Base-by-base conservation (phyloP, 805 yeast genomes). In the Suhomyces prunicola region DNA sequence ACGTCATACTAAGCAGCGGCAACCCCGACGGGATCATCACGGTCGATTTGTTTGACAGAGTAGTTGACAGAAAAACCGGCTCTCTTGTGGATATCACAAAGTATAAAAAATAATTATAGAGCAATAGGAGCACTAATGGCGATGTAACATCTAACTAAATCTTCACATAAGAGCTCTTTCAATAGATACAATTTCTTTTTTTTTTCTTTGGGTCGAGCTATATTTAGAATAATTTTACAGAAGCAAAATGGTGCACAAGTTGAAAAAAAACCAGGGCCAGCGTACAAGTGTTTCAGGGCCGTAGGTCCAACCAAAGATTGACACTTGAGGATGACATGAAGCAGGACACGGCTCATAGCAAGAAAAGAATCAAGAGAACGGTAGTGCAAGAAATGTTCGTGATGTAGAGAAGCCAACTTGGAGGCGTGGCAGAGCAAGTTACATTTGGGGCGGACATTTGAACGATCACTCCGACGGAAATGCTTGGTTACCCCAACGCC, bases 1-100 rank as follows among this genome's bases (percentile, higher is more conserved):
- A 87, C 8, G 98, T 91, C 6, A 82, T 88, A 24, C 68, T 92
- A 49, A 77, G 87, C 3, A 72, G 80, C 5, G 93, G 96, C 1
- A 77, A 83, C 62, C 69, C 67, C 3, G 57, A 76, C 7, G 96
- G 96, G 0, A 46, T 68, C 2, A 69, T 89, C 2, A 65, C 76
- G 0, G 61, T 66, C 6, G 68, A 74, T 13, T 81, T 67, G 50
- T 83, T 88, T 45, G 52, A 40, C 19, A 57, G 56, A 44, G 55
- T 70, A 6, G 61, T 67, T 29, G 67, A 62, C 47, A 26, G 55
- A 17, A 52, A 50, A 17, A 48, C 50, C 22, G 50, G 51, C 12
- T 22, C 40, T 15, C 5, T 15, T 7, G 44, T 47, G 29, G 49
- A 47, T 24, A n/a, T 47, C 19, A 12, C 17, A 23, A 19, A 47